A percentile compares a stretch with the other conserved stretches of the same genome.
Evolutionary conservation across 2,329 filamentous ascomycete species (phyloP).

Genomic region (Cytospora chrysosperma): DNA sequence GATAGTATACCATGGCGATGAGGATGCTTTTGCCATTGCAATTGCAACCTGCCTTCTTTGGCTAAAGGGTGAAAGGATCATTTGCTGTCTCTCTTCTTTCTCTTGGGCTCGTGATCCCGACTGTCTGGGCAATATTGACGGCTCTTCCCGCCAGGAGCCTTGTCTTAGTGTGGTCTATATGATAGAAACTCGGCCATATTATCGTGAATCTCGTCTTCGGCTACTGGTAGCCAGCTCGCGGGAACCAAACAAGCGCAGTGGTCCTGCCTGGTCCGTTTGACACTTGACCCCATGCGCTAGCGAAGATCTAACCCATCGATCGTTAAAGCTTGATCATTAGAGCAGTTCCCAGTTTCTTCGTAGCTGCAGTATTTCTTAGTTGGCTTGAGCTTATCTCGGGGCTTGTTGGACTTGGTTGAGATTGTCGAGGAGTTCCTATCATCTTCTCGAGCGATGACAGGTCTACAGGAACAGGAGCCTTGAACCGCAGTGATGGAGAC

Average conservation of each 20-base stretch:
- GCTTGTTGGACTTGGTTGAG: background rate
- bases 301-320: background rate
- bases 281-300: background rate
- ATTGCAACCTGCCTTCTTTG: background rate
- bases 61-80: no score
- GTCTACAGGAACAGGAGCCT: background rate
- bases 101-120: background rate
- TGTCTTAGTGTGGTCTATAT: background rate
- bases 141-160: background rate
- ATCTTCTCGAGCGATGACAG: background rate
- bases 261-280: background rate
- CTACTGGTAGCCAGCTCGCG: constrained; percentile 1
- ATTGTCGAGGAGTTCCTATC: background rate
- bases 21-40: background rate
- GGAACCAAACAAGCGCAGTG: constrained; percentile 18
- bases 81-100: background rate
- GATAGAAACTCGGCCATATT: background rate
- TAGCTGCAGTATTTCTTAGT: background rate
- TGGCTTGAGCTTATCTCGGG: background rate
- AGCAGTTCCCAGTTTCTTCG: background rate
- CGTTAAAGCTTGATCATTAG: constrained; percentile 1
- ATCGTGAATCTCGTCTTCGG: background rate
- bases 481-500: background rate
- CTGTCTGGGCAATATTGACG: background rate
- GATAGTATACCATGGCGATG: background rate